A percentile compares a stretch with the other conserved stretches of the same genome.
Conservation (phyloP, 106 monocot genomes). For the Acorus gramineus region DNA sequence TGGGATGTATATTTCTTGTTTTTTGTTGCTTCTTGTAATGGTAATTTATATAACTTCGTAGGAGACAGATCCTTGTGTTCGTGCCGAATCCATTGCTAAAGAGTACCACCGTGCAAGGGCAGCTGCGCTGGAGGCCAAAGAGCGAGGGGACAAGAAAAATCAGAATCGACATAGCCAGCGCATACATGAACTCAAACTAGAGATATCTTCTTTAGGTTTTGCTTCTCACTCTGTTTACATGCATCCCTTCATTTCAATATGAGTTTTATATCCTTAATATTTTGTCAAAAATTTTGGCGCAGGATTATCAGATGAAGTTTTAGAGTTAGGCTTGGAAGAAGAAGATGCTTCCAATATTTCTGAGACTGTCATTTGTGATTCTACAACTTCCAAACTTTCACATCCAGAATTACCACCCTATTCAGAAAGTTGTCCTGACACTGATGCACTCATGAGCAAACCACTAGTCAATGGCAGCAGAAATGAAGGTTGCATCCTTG, state of each 20-base stretch:
- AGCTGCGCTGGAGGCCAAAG: conserved; percentile 70
- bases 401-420: conserved; percentile 7
- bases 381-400: not conserved
- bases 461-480: not conserved
- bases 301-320: conserved; percentile 58
- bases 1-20: not conserved
- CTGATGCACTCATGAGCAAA: conserved; percentile 8
- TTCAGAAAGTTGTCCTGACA: not conserved
- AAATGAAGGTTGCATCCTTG: conserved; percentile 12
- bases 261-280: conserved; percentile 3
- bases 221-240: not conserved
- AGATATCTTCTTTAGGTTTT: conserved; percentile 55
- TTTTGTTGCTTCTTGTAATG: not conserved
- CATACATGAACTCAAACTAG: conserved; percentile 50
- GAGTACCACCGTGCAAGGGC: conserved; percentile 57
- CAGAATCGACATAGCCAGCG: conserved; percentile 41
- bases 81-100: conserved; percentile 39
- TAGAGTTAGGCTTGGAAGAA: conserved; percentile 20
- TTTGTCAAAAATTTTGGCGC: conserved; percentile 12
- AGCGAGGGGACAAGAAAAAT: conserved; percentile 45
- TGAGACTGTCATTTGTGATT: conserved; percentile 12
- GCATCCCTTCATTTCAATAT: not conserved
- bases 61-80: conserved; percentile 34
- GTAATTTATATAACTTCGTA: conserved; percentile 14
- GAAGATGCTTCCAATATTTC: conserved; percentile 11